Percentiles rank a stretch among this genome's conserved stretches.
Evolutionary conservation across 805 yeast genomes (phyloP).

Genomic region (Isabelozyma pseudorhagii): DNA sequence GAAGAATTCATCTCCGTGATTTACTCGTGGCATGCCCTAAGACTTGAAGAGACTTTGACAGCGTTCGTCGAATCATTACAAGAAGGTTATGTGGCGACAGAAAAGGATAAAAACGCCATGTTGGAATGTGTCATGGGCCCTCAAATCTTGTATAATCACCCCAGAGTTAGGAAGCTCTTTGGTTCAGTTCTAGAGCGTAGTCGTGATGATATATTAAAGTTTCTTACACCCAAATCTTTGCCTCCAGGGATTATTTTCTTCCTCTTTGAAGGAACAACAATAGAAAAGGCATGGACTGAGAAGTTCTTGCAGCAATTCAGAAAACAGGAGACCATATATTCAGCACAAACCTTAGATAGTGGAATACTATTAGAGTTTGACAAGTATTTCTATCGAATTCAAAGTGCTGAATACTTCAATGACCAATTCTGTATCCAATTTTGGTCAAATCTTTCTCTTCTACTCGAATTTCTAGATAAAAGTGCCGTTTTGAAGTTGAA

Average conservation of each 20-base stretch:
- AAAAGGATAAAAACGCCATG: slow-evolving; percentile 15
- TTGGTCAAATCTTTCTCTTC: slow-evolving; percentile 42
- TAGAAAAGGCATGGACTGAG: slow-evolving; percentile 48
- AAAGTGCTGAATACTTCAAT: slow-evolving; percentile 48
- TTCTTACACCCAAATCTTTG: slow-evolving; percentile 1
- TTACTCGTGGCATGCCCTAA: slow-evolving; percentile 33
- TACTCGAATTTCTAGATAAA: slow-evolving; percentile 33
- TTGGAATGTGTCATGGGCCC: slow-evolving; percentile 55
- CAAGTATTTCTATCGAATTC: slow-evolving; percentile 49
- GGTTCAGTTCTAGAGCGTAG: not conserved
- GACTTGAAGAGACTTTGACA: slow-evolving; percentile 7
- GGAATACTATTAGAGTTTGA: slow-evolving; percentile 40
- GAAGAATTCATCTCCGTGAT: slow-evolving; percentile 28
- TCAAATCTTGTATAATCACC: slow-evolving; percentile 39
- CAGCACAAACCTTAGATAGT: slow-evolving; percentile 1
- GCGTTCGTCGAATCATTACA: slow-evolving; percentile 3
- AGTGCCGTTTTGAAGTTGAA: slow-evolving; percentile 31
- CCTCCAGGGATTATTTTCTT: slow-evolving; percentile 54
- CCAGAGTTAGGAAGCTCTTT: slow-evolving; percentile 22
- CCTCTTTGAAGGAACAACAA: slow-evolving; percentile 50
- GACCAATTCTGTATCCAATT: slow-evolving; percentile 40
- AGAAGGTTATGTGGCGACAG: not conserved
- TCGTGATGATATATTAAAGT: not conserved
- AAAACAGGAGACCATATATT: not conserved
- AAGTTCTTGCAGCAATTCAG: slow-evolving; percentile 1